Conservation (phyloP, 805 yeast species). For the Pichia thaimueangensis region DNA sequence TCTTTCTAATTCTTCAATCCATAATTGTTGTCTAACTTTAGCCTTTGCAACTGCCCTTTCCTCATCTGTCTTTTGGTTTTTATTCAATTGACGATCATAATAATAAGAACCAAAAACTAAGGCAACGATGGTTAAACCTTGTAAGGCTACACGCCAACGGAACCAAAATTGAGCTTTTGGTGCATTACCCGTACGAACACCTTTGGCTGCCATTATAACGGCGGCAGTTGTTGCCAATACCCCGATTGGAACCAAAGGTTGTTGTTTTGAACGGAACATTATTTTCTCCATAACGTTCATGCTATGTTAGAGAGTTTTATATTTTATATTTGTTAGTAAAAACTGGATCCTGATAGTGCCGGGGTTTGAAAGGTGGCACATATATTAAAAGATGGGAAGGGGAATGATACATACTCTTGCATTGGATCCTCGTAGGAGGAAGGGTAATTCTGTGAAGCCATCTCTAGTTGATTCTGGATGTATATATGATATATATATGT, state of each 20-base stretch:
- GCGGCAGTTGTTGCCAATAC: slow-evolving; percentile 75
- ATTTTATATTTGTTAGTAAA: no score
- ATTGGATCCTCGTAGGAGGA: slow-evolving; percentile 44
- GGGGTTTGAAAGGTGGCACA: neutral
- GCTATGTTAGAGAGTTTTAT: no score
- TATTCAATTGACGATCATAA: slow-evolving; percentile 48
- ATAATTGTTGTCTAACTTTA: slow-evolving; percentile 71
- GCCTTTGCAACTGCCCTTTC: slow-evolving; percentile 72
- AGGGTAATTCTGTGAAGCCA: slow-evolving; percentile 38
- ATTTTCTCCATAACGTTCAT: slow-evolving; percentile 51
- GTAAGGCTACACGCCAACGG: slow-evolving; percentile 84
- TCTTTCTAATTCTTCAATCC: slow-evolving; percentile 89
- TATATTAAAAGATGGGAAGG: neutral
- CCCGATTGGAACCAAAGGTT: slow-evolving; percentile 87
- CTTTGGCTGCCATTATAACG: slow-evolving; percentile 68
- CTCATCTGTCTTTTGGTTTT: slow-evolving; percentile 44
- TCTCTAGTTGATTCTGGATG: slow-evolving; percentile 9
- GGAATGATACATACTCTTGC: slow-evolving; percentile 38
- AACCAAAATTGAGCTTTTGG: slow-evolving; percentile 78
- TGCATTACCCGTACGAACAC: slow-evolving; percentile 66
- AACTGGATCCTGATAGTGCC: neutral
- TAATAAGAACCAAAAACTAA: slow-evolving; percentile 71
- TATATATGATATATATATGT: no score
- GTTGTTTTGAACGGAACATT: slow-evolving; percentile 63
- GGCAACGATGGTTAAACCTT: slow-evolving; percentile 77